phyloP scores from a whole-genome alignment of 345 rosid genomes.

The Sonneratia caseolaris region DNA sequence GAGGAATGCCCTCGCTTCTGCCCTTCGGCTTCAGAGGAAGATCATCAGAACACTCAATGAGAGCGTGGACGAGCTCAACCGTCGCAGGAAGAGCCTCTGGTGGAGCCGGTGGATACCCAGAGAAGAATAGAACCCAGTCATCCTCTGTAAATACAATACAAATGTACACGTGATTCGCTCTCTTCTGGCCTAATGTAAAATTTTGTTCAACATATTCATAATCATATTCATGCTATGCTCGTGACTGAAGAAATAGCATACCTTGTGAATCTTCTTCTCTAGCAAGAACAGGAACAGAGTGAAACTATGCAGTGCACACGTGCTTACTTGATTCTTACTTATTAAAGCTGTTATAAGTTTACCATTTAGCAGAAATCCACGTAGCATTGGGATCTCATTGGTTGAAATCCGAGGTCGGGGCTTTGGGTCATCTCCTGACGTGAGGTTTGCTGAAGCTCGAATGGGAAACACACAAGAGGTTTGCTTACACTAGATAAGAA shows the following conservation, averaged over 20 bases:
- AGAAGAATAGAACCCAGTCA: constrained; percentile 52
- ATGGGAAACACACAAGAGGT: constrained; percentile 4
- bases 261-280: neutral
- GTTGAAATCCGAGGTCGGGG: too few relatives aligned
- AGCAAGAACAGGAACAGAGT: too few relatives aligned
- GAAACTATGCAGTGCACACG: too few relatives aligned
- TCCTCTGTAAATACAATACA: neutral
- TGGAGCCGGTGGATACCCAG: constrained; percentile 96
- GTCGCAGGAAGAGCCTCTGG: constrained; percentile 72
- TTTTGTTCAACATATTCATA: neutral
- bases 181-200: neutral
- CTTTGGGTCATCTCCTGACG: neutral
- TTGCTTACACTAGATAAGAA: too few relatives aligned
- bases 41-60: constrained; percentile 51
- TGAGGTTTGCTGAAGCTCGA: neutral
- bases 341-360: neutral
- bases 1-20: constrained; percentile 75
- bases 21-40: constrained; percentile 70
- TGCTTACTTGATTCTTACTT: neutral
- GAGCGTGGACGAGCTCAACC: constrained; percentile 70
- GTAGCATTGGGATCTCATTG: too few relatives aligned
- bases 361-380: too few relatives aligned
- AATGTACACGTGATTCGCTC: neutral
- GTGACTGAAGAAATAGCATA: neutral
- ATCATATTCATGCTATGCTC: neutral